Evolutionary conservation across 768 basidiomycete genomes (phyloP), one percentile per base, ranked within the genome.

Genomic region (Mycena venus): DNA sequence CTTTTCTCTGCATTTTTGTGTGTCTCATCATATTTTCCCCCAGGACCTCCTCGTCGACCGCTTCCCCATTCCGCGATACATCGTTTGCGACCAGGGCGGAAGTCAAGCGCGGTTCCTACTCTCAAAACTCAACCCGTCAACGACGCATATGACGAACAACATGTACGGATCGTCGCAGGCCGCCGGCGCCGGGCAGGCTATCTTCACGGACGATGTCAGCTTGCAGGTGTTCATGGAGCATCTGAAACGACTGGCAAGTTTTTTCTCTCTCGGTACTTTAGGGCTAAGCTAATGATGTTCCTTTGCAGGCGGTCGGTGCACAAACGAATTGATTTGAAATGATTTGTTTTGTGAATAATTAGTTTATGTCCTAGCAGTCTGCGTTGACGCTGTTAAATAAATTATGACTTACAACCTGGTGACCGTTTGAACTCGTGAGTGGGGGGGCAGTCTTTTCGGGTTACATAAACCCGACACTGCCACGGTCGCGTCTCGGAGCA

Each of bases 171-270:
- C 92, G 5, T 88, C 90, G 11, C 88, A 91, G 17, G 89, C 90
- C 23, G 90, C 90, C 12, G 88, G 88, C 11, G 85, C 90, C 2
- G 97, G 97, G 6, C 95, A 96, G 83, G 95, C 96, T 19, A 99
- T 99, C 83, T 98, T 99, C 83, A 99, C 98, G 68, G 98, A 99
- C 81, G 98, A 99, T 83, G 98, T 99, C 75, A 98, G 96, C 82
- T 90, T 99, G 85, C 96, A 97, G 83, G 95, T 97, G 68, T 98
- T 98, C 88, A 97, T 97, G 97, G 97, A 98, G 80, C 95, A 97
- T 86, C 86, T 99, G 84, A 98, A 98, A 83, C 92, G 96, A 80
- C 84, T 99, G 87, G 97, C 94, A 78, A 80, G 92, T 86, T 70
- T 36, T n/a, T 38, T 10, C 32, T 66, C 42, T 32, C 23, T 38